These are phyloP conservation scores for Populus alba DNA, from an alignment of 345 rosid species.

Conservation along the genomic window DNA sequence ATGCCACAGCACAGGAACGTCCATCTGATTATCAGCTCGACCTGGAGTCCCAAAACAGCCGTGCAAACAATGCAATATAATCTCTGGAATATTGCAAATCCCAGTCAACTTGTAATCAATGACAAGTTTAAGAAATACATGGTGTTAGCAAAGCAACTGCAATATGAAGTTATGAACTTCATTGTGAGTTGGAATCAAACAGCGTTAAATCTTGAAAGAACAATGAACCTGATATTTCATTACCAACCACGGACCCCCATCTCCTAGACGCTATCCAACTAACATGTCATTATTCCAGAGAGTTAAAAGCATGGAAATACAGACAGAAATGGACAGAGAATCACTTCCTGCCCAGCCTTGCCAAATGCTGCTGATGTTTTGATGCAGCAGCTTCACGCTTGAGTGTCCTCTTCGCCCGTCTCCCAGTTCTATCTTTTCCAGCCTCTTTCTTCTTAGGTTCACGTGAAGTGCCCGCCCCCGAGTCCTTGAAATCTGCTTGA, in stretches of 20 bases:
- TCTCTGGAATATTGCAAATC: background rate
- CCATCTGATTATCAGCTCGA: background rate
- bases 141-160: background rate
- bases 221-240: background rate
- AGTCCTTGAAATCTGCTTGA: conserved; percentile 34
- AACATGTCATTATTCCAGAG: conserved; percentile 14
- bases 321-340: background rate
- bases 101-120: background rate
- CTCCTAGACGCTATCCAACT: background rate
- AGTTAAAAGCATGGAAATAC: background rate
- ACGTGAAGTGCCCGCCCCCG: conserved; percentile 54
- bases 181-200: background rate
- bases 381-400: conserved; percentile 88
- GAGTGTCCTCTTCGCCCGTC: conserved; percentile 85
- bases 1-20: background rate
- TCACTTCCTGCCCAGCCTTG: conserved; percentile 31
- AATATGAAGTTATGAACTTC: background rate
- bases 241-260: background rate
- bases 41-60: background rate
- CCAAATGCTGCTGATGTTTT: conserved; percentile 38
- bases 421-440: conserved; percentile 46
- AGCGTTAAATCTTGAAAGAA: background rate
- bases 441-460: conserved; percentile 58
- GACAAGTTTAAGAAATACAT: background rate
- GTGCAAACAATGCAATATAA: background rate